Conservation (phyloP, 2,329 filamentous ascomycete genomes). For the Coccinonectria pachysandricola region DNA sequence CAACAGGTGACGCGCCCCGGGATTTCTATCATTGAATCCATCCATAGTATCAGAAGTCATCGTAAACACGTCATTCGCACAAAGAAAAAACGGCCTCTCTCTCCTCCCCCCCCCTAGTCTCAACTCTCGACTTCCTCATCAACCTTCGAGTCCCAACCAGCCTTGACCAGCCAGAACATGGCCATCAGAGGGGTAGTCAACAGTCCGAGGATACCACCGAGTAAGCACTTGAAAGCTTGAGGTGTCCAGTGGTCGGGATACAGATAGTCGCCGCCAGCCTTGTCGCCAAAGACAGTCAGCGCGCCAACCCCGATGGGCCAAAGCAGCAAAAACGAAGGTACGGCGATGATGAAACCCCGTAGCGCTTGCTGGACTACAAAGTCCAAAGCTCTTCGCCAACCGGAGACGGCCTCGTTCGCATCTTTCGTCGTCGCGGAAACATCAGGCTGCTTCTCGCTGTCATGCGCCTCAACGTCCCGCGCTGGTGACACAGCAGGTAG, state of each 20-base stretch:
- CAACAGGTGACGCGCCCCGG: too few species aligned
- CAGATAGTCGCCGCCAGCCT: conserved; percentile 28
- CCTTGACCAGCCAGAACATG: conserved; percentile 37
- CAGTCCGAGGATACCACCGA: conserved; percentile 33
- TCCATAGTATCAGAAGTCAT: too few species aligned
- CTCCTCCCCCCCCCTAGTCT: too few species aligned
- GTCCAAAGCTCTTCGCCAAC: too few species aligned
- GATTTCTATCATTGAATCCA: too few species aligned
- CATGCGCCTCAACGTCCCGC: background rate
- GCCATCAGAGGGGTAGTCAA: conserved; percentile 34
- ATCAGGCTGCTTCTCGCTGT: background rate
- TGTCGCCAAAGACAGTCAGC: conserved; percentile 26
- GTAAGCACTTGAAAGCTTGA: conserved; percentile 36
- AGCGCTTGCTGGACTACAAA: conserved; percentile 15
- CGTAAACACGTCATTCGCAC: too few species aligned
- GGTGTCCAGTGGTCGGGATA: conserved; percentile 32
- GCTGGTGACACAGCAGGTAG: too few species aligned
- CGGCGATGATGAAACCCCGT: conserved; percentile 9
- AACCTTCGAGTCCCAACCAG: too few species aligned
- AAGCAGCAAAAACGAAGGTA: conserved; percentile 28
- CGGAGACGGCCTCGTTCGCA: too few species aligned
- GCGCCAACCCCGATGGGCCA: conserved; percentile 32
- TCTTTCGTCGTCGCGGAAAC: background rate
- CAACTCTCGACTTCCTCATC: too few species aligned
- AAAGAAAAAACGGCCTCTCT: too few species aligned